Evolutionary conservation across 2,329 filamentous ascomycete genomes (phyloP).

Genomic region (Pseudonectria buxi): DNA sequence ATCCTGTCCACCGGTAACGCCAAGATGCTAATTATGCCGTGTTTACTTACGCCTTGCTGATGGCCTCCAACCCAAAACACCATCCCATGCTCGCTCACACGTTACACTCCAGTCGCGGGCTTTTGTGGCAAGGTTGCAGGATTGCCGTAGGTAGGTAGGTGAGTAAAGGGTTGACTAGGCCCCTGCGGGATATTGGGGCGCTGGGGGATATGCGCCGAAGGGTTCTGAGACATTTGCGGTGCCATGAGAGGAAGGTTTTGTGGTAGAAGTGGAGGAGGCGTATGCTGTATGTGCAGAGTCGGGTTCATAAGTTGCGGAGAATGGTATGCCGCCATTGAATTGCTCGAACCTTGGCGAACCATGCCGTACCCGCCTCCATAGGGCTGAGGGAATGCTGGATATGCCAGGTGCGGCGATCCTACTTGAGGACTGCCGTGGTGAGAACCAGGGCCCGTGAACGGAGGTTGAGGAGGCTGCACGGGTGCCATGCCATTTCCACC

Average conservation of each 20-base stretch:
- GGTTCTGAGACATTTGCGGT: constrained; percentile 37
- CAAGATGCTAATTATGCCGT: constrained; percentile 32
- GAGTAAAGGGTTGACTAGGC: constrained; percentile 41
- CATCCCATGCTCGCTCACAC: constrained; percentile 21
- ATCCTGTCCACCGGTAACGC: constrained; percentile 33
- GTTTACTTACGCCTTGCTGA: constrained; percentile 30
- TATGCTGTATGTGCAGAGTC: constrained; percentile 30
- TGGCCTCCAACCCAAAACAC: constrained; percentile 19
- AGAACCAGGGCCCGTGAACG: constrained; percentile 41
- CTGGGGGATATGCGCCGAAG: constrained; percentile 36
- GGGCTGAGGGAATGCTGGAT: constrained; percentile 38
- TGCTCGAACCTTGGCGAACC: constrained; percentile 50
- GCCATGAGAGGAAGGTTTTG: constrained; percentile 33
- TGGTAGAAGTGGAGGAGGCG: constrained; percentile 29
- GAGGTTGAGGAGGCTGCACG: constrained; percentile 40
- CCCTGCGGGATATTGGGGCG: constrained; percentile 40
- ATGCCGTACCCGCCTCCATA: constrained; percentile 48
- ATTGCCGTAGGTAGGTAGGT: constrained; percentile 52
- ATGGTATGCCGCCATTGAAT: constrained; percentile 46
- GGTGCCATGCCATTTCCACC: constrained; percentile 42
- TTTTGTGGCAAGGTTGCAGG: constrained; percentile 55
- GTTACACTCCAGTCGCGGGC: constrained; percentile 44
- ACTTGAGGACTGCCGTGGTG: constrained; percentile 50
- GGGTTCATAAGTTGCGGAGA: constrained; percentile 23
- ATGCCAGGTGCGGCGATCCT: constrained; percentile 43